Evolutionary conservation across 2,329 filamentous ascomycete genomes (phyloP), one percentile per base, ranked within the genome.

Genomic region (Nothophaeocryptopus gaeumannii): DNA sequence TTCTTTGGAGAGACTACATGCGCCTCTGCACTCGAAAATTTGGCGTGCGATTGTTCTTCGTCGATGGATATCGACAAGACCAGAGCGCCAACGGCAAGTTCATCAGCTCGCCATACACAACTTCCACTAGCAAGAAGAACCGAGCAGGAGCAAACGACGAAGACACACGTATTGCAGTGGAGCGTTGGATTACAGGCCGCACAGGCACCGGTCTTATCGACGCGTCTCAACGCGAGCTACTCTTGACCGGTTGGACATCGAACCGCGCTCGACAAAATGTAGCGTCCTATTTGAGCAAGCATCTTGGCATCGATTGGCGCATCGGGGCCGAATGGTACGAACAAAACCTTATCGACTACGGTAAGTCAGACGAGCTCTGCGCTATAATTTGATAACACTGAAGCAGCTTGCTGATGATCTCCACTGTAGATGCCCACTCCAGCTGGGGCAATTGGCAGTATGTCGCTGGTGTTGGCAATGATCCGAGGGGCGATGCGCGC

Each of bases 251-350:
- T 0, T 91, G 89, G 65, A 90, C 87, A 0, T 86, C 84, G 1
- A 90, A 90, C 63, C 78, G 87, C 11, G 83, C 86, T 0, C 74
- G 88, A 2, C 86, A 91, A 66, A 90, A 91, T 47, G 85, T 89
- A 1, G 87, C 86, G 0, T 85, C 78, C 12, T 92, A 88, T 64
- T 72, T 91, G 1, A 70, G 85, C 0, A 89, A 88, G 58, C 85
- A 89, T 53, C 72, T 91, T 2, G 77, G 78, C 1, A 82, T 92
- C 15, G 88, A 92, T 67, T 93, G 88, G 88, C 80, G 86, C 0
- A 77, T 88, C 11, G 88, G 88, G 0, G 88, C 87, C 0, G 88
- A 91, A 65, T 92, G 86, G 85, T 92, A 91, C 63, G 88, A 92
- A 65, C 81, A 78, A 63, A 72, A 86, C 63, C 75, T 91, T 2